Base-by-base conservation (phyloP, 495 filamentous ascomycete species). In the Aspergillus egyptiacus region DNA sequence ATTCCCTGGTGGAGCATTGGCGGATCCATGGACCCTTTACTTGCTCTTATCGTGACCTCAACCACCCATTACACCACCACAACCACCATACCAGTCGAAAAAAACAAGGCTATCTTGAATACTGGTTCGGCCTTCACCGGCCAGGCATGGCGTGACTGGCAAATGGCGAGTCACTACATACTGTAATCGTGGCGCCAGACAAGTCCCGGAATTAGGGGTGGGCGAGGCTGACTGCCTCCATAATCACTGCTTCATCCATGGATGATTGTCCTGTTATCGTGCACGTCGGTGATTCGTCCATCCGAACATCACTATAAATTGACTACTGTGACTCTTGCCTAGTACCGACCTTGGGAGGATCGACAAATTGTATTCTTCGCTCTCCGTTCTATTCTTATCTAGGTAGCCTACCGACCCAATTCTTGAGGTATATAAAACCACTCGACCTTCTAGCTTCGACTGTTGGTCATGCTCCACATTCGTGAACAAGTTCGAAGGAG, bases 111-210 rank as follows among this genome's bases (percentile, higher is more conserved):
- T 38, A n/a, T 30, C 38, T 42, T n/a, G n/a, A n/a, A n/a, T n/a
- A n/a, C 37, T 9, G 20, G 35, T 50, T 48, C n/a, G 30, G 20
- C 13, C 14, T 2, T 7, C 38, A 33, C n/a, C 39, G 11, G 19
- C 23, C 15, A 41, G 48, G 38, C 3, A 36, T 36, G 30, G 32
- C 19, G 48, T 37, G 39, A 51, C 48, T 39, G 27, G 22, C 31
- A 51, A n/a, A 37, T 27, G 25, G 32, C 18, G 6, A 48, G 35
- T 43, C 33, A 39, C 41, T 46, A 17, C 41, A 51, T 41, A 55
- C 41, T 20, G 42, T 35, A 30, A 20, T 37, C 20, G 51, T 52
- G 51, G 48, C 48, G 51, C 43, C 51, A 23, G 51, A 55, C 52
- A 55, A 51, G 48, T 50, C 56, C 27, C 19, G 36, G 31, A 31